phyloP scores from a whole-genome alignment of 352 stramenopile species.

The Phytopythium kandeliae region DNA sequence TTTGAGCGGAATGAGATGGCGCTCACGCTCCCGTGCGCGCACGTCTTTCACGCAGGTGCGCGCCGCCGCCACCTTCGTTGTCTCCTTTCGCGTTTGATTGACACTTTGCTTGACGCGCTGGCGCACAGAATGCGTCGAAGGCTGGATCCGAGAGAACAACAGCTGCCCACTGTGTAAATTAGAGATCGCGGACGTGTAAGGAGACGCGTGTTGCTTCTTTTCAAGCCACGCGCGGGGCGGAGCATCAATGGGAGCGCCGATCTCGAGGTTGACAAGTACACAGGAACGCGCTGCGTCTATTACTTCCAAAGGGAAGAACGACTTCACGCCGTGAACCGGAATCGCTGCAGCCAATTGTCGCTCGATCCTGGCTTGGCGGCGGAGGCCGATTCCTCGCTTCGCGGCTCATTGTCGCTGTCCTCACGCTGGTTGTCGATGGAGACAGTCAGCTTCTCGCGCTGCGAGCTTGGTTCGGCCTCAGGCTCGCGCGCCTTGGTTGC shows the following conservation, averaged over 20 bases:
- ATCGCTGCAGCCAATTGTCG: constrained; percentile 20
- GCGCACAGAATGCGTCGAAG: constrained; percentile 47
- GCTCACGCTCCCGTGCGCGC: constrained; percentile 65
- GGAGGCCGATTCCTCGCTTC: neutral
- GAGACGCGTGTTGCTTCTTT: too few relatives aligned
- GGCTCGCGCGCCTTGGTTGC: neutral
- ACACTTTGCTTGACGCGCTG: neutral
- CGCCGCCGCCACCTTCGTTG: too few relatives aligned
- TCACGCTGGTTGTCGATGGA: neutral
- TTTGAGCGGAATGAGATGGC: constrained; percentile 48
- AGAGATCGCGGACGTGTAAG: constrained; percentile 40
- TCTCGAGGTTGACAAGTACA: too few relatives aligned
- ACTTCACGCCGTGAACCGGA: constrained; percentile 23
- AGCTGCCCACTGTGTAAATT: constrained; percentile 72
- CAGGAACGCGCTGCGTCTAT: neutral
- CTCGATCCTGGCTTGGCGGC: neutral
- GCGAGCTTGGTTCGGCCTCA: neutral
- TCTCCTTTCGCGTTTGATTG: too few relatives aligned
- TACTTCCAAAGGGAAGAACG: neutral
- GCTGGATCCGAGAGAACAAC: constrained; percentile 76
- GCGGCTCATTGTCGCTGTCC: neutral
- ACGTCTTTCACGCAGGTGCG: constrained; percentile 73
- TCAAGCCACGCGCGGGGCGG: too few relatives aligned
- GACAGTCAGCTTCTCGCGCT: neutral
- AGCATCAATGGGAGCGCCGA: too few relatives aligned